Base-by-base conservation (phyloP, 1,284 basidiomycete species). In the Lentinula novae-zelandiae region DNA sequence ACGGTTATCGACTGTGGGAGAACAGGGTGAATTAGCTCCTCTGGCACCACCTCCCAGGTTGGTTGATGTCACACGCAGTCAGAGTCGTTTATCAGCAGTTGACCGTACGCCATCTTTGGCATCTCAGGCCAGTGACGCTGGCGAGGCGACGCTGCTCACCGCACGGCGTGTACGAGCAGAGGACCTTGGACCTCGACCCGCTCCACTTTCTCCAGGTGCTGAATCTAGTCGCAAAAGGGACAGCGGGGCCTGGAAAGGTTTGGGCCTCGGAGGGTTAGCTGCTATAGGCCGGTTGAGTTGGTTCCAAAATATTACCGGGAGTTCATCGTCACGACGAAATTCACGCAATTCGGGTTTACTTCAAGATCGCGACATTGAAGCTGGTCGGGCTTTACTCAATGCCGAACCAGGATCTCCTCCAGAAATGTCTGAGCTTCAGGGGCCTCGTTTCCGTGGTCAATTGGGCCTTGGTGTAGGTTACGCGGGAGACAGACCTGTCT, bases 131-230 rank as follows among this genome's bases (percentile, higher is more conserved):
- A 72, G 73, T 20, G 78, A 76, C 53, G 73, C 73, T 17, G 75
- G 77, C 58, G 82, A 85, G 65, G 74, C 80, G 0, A 81, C 83
- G 27, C 67, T 88, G 2, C 76, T 82, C 58, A 85, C 82, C 12
- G 86, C 85, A 0, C 80, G 81, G 13, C 80, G 85, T 5, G 85
- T 89, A 50, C 79, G 76, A 55, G 80, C 83, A 2, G 76, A 78
- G 58, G 77, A 78, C 52, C 72, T 80, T 13, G 74, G 74, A 33
- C 72, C 72, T 10, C 75, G 73, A 59, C 33, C 54, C 12, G 44
- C 44, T 42, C 31, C 52, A 2, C 42, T 55, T 7, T 31, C 36
- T 15, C 31, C 51, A 10, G 48, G 6, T 9, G 48, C 57, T 34
- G 53, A 50, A n/a, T 48, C 40, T n/a, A 60, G 52, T 44, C 31